Base-by-base conservation (phyloP, 768 basidiomycete genomes). In the Tulasnella sp. region DNA sequence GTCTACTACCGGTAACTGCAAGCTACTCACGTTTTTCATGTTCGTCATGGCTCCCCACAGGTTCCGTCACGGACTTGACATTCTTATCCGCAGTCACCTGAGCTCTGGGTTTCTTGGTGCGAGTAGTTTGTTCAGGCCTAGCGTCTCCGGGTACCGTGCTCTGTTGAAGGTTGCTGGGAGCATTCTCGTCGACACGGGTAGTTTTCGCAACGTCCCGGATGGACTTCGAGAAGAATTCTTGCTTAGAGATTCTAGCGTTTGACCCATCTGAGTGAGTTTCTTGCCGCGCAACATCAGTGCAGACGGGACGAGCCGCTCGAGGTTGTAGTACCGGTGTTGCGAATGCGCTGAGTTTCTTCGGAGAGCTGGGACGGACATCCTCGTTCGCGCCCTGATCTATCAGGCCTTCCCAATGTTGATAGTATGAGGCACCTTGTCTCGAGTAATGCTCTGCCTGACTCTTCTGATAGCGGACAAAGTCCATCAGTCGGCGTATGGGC, bases 261-360 rank as follows among this genome's bases (percentile, higher is more conserved):
- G 34, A 16, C 29, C 11, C 40, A 22, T 3, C 14, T 16, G 19
- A 1, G 19, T 14, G 34, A 3, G 71, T 34, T 75, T 76, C 37
- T 73, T 73, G 47, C 62, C 39, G 37, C 22, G 52, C 26, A 29
- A 22, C 34, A 69, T 17, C 35, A 62, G 12, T 40, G 39, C 16
- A 62, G 67, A 29, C 65, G n/a, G 40, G 67, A 16, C 73, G 77
- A n/a, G 68, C 37, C 6, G 64, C 78, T 36, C 88, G 84, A 39
- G 88, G 81, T 74, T 83, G 85, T 41, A 89, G 80, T 37, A 88
- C 78, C 19, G 88, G 88, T 11, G 87, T 89, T 41, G 80, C 83
- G 74, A 88, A 85, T 4, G 82, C 83, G 17, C 68, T 39, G n/a
- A 29, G 52, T 59, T 29, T 29, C 5, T 22, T 29, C 52, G 19